Evolutionary conservation across 2,329 filamentous ascomycete genomes (phyloP).

Genomic region (Neophaeococcomyces aloes): DNA sequence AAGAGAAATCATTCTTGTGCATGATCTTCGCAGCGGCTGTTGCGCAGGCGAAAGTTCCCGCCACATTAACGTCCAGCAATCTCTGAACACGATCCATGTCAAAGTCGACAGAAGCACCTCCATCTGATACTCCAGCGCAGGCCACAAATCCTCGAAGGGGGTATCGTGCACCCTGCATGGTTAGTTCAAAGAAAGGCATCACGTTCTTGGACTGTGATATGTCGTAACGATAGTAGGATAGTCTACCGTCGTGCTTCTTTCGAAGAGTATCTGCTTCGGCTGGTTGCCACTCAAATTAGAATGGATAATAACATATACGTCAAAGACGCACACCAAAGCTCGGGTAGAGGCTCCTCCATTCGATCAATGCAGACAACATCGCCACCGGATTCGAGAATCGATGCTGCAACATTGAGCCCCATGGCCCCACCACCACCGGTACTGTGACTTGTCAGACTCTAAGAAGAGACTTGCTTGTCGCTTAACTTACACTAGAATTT

Average conservation of each 20-base stretch:
- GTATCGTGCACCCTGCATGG: background rate
- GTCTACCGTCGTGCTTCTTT: background rate
- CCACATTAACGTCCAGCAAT: conserved; percentile 57
- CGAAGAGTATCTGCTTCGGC: background rate
- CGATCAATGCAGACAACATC: conserved; percentile 28
- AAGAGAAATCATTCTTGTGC: conserved; percentile 24
- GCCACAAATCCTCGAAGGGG: conserved; percentile 11
- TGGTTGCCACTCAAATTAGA: background rate
- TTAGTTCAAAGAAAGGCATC: background rate
- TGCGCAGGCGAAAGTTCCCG: conserved; percentile 51
- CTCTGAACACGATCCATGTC: conserved; percentile 45
- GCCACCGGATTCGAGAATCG: conserved; percentile 26
- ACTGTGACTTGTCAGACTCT: conserved; percentile 10
- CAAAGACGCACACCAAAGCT: conserved; percentile 17
- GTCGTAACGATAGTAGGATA: conserved; percentile 1
- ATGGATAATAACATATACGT: background rate
- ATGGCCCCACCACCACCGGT: conserved; percentile 23
- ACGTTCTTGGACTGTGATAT: background rate
- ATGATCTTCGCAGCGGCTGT: conserved; percentile 44
- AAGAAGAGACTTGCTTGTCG: background rate
- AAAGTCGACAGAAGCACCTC: conserved; percentile 34
- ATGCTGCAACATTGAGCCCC: conserved; percentile 15
- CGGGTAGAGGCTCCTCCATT: conserved; percentile 10
- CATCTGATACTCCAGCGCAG: conserved; percentile 9
- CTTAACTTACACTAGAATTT: background rate